phyloP scores from a whole-genome alignment of 2,329 filamentous ascomycete genomes.

The Cercospora zeae-maydis region DNA sequence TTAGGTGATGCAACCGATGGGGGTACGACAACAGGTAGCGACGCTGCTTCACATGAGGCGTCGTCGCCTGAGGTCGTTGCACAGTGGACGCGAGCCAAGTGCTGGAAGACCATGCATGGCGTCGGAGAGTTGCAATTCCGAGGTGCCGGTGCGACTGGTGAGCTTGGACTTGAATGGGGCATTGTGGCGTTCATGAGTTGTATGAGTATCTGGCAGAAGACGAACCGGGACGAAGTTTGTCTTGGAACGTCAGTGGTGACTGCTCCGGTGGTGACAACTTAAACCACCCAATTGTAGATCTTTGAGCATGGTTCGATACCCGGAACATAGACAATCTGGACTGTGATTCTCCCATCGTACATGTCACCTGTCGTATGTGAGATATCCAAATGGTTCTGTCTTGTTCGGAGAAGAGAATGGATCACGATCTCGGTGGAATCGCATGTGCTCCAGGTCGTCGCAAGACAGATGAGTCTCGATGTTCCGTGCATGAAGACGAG shows the following conservation, averaged over 20 bases:
- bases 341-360: neutral
- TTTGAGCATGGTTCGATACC: neutral
- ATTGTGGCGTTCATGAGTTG: neutral
- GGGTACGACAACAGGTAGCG: neutral
- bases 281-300: neutral
- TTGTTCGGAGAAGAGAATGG: neutral
- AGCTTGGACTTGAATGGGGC: neutral
- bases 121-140: neutral
- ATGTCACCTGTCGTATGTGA: neutral
- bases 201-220: neutral
- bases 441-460: neutral
- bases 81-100: neutral
- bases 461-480: slow-evolving; percentile 1
- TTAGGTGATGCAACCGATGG: neutral
- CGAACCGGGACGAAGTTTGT: neutral
- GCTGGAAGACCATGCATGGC: neutral
- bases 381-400: neutral
- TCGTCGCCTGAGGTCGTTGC: neutral
- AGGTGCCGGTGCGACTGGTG: neutral
- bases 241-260: neutral
- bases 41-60: neutral
- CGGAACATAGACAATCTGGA: neutral
- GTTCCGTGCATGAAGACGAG: neutral
- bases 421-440: slow-evolving; percentile 2
- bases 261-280: neutral